Conservation (phyloP, 2,329 filamentous ascomycete species). For the Ceratocystiopsis minuta region DNA sequence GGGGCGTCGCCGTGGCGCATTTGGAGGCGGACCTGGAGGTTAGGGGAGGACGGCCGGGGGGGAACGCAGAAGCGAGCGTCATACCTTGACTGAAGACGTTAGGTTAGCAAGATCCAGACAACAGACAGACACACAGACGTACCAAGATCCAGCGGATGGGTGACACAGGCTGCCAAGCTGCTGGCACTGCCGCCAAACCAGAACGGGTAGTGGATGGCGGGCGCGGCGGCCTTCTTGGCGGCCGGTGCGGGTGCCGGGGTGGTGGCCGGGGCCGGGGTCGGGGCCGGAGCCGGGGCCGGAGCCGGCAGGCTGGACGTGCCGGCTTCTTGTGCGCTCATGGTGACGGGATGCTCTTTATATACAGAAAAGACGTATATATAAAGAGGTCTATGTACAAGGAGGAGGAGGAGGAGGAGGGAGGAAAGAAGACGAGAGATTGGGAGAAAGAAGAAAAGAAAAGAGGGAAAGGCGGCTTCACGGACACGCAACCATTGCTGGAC, state of each 20-base stretch:
- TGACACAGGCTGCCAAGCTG: conserved; percentile 78
- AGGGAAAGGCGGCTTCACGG: not conserved
- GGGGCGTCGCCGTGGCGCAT: conserved; percentile 60
- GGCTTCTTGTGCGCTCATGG: conserved; percentile 8
- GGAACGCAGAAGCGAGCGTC: too few species aligned
- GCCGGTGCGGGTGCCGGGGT: conserved; percentile 8
- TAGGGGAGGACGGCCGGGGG: not conserved
- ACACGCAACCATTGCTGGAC: not conserved
- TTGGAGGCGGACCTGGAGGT: conserved; percentile 60
- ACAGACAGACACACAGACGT: conserved; percentile 26
- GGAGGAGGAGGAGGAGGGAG: too few species aligned
- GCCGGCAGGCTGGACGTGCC: conserved; percentile 8
- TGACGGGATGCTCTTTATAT: not conserved
- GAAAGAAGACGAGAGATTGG: too few species aligned
- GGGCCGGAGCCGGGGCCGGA: conserved; percentile 1
- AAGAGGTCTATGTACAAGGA: too few species aligned
- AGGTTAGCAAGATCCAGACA: too few species aligned
- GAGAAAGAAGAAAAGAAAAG: not conserved
- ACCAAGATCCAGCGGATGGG: conserved; percentile 86
- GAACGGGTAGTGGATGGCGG: conserved; percentile 47
- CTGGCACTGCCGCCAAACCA: conserved; percentile 96
- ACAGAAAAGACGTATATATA: too few species aligned
- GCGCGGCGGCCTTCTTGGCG: conserved; percentile 1
- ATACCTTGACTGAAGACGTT: too few species aligned
- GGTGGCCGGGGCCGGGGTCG: conserved; percentile 1